These are phyloP conservation scores for Neotropicomus parvogracilis DNA, from an alignment of 1,284 basidiomycete genomes.

Conservation along the genomic window DNA sequence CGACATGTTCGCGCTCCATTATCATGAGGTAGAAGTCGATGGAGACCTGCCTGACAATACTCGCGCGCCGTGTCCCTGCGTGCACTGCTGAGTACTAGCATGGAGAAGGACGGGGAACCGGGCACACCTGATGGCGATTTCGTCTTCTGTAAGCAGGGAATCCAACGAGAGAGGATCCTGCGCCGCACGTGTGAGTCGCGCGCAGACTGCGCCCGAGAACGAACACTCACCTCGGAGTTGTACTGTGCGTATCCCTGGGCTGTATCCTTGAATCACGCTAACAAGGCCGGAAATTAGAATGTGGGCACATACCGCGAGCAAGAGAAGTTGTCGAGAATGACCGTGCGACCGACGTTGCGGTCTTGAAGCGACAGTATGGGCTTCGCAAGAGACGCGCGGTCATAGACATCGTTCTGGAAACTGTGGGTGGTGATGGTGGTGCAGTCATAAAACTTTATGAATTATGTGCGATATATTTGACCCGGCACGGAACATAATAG, in stretches of 20 bases:
- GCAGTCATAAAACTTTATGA: neutral
- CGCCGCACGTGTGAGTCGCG: constrained; percentile 1
- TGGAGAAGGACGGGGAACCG: neutral
- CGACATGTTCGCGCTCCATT: neutral
- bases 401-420: constrained; percentile 8
- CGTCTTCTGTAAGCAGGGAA: constrained; percentile 84
- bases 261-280: constrained; percentile 7
- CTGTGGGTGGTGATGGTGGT: neutral
- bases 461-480: neutral
- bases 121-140: constrained; percentile 79
- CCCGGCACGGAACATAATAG: constrained; percentile 24
- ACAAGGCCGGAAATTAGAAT: neutral
- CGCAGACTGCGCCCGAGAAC: constrained; percentile 20
- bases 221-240: constrained; percentile 21
- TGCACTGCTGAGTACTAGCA: constrained; percentile 2
- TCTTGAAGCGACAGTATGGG: constrained; percentile 10
- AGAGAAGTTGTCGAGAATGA: constrained; percentile 23
- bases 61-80: constrained; percentile 75
- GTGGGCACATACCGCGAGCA: constrained; percentile 17
- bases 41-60: constrained; percentile 71
- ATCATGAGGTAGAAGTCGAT: neutral
- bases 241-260: constrained; percentile 24
- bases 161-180: constrained; percentile 79
- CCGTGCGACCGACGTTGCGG: constrained; percentile 9
- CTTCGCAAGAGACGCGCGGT: constrained; percentile 5